Percentiles rank a stretch among this genome's conserved stretches.
phyloP scores from a whole-genome alignment of 345 rosid genomes.

The Sapria himalayana region DNA sequence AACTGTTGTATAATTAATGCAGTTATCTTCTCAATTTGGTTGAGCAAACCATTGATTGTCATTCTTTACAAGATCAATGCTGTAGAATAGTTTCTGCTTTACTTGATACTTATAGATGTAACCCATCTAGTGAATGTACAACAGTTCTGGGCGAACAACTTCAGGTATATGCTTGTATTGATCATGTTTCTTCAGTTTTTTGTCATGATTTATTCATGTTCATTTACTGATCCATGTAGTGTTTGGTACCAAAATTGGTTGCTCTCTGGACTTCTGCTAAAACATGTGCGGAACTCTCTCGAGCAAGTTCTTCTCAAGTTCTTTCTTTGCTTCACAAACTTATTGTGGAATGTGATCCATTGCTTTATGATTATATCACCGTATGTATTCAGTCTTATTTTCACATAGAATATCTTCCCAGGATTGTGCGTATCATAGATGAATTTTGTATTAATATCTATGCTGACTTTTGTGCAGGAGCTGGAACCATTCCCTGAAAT shows the following conservation, averaged over 20 bases:
- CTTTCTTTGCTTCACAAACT: slow-evolving; percentile 45
- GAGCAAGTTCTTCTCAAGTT: slow-evolving; percentile 28
- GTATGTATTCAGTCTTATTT: slow-evolving; percentile 39
- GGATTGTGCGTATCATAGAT: neutral
- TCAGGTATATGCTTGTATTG: slow-evolving; percentile 30
- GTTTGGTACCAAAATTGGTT: slow-evolving; percentile 85
- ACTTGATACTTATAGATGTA: slow-evolving; percentile 31
- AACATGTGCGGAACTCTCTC: slow-evolving; percentile 22
- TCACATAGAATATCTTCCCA: slow-evolving; percentile 5
- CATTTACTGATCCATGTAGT: slow-evolving; percentile 21
- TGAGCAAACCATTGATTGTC: slow-evolving; percentile 49
- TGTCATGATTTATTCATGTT: neutral
- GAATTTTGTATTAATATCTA: slow-evolving; percentile 1
- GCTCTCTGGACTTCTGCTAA: slow-evolving; percentile 42
- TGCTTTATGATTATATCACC: slow-evolving; percentile 51
- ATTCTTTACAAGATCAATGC: slow-evolving; percentile 72
- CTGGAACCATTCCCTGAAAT: slow-evolving; percentile 69
- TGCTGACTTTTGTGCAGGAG: slow-evolving; percentile 26
- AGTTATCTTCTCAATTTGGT: slow-evolving; percentile 78
- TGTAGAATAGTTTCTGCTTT: slow-evolving; percentile 46
- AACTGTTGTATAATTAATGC: no score
- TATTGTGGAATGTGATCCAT: slow-evolving; percentile 36
- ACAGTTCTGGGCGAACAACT: slow-evolving; percentile 77
- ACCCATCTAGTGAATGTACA: slow-evolving; percentile 37
- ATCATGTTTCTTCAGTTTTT: slow-evolving; percentile 1